These are phyloP conservation scores for Baudoinia panamericana DNA, from an alignment of 495 filamentous ascomycete genomes.

Conservation along the genomic window DNA sequence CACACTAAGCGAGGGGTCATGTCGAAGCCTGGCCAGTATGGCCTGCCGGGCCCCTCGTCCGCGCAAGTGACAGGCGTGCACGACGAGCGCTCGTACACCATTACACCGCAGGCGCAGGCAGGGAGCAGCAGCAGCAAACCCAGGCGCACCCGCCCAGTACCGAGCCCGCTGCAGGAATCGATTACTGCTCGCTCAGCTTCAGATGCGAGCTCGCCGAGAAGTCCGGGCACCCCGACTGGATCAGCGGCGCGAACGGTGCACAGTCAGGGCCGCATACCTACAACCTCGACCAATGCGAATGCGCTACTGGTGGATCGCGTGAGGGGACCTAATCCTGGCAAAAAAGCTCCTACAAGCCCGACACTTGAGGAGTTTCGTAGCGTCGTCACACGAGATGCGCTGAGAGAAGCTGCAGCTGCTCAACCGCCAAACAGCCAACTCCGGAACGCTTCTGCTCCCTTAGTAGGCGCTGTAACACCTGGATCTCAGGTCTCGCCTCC, in stretches of 20 bases:
- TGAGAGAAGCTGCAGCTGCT: constrained; percentile 7
- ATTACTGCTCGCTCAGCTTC: background rate
- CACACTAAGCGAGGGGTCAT: background rate
- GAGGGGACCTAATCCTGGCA: constrained; percentile 12
- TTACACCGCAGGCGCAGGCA: no score
- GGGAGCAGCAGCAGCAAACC: constrained; percentile 1
- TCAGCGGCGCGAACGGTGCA: background rate
- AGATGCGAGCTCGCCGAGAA: background rate
- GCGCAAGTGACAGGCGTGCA: no score
- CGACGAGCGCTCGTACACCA: no score
- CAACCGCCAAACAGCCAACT: background rate
- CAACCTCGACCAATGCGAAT: background rate
- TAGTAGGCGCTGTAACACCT: constrained; percentile 19
- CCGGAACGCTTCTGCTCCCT: constrained; percentile 27
- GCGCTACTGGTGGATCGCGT: constrained; percentile 4
- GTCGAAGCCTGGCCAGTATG: background rate
- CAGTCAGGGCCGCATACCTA: background rate
- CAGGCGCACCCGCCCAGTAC: constrained; percentile 2
- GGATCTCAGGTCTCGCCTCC: constrained; percentile 23
- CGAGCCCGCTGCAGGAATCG: constrained; percentile 7
- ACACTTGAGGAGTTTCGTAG: constrained; percentile 12
- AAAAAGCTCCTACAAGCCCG: constrained; percentile 12
- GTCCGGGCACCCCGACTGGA: constrained; percentile 1
- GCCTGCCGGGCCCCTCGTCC: no score
- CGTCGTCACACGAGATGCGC: constrained; percentile 14